Evolutionary conservation across 2,329 filamentous ascomycete genomes (phyloP).

Genomic region (Aspergillus niger): DNA sequence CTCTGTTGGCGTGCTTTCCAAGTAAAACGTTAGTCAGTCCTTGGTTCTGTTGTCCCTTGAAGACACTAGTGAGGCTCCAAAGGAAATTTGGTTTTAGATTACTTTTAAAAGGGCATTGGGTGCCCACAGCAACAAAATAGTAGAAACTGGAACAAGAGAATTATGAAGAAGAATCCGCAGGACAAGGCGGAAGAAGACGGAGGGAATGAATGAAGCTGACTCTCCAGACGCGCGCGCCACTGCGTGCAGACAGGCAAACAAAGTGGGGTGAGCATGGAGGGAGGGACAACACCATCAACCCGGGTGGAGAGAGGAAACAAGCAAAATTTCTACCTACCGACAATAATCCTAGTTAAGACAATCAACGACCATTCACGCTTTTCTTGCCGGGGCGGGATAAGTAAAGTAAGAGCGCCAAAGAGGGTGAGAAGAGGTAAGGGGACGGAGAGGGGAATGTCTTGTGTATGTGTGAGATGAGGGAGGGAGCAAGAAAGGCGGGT

Average conservation of each 20-base stretch:
- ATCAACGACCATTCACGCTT: not conserved
- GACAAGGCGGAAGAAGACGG: constrained; percentile 5
- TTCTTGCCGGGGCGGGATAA: not conserved
- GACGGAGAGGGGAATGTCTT: not conserved
- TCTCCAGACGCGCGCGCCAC: constrained; percentile 11
- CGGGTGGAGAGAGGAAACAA: not conserved
- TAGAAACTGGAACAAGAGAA: not conserved
- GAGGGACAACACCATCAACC: constrained; percentile 11
- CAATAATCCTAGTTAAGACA: not conserved
- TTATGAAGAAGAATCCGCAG: not conserved
- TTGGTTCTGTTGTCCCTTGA: not conserved
- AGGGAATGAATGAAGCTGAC: constrained; percentile 11
- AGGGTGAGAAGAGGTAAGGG: not conserved
- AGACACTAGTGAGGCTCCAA: not conserved
- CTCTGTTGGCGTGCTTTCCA: not conserved
- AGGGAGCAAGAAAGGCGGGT: not conserved
- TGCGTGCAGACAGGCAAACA: constrained; percentile 8
- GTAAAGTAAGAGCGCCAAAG: not conserved
- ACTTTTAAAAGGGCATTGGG: not conserved
- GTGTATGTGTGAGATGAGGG: not conserved
- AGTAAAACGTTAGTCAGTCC: not conserved
- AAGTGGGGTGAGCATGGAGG: constrained; percentile 7
- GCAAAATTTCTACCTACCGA: not conserved
- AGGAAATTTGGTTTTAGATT: too few species aligned
- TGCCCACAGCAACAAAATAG: not conserved